These are phyloP conservation scores for Suillus decipiens DNA, from an alignment of 768 basidiomycete species.

Conservation along the genomic window DNA sequence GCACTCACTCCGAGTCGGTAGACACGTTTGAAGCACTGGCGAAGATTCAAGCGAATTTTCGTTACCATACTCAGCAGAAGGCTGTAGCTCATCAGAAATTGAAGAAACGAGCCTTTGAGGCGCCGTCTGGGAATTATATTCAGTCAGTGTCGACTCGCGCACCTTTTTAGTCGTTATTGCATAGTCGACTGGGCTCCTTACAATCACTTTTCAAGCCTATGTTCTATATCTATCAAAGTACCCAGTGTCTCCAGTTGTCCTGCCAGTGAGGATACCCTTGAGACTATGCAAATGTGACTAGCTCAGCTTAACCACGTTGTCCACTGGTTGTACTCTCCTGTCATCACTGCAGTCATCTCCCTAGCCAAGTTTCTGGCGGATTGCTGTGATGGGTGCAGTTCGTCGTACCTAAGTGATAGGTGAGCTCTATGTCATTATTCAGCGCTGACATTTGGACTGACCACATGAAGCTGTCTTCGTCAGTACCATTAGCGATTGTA, in stretches of 20 bases:
- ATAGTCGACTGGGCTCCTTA: no score
- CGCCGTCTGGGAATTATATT: no score
- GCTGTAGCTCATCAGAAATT: no score
- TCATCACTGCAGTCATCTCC: slow-evolving; percentile 49
- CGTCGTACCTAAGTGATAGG: slow-evolving; percentile 36
- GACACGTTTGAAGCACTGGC: no score
- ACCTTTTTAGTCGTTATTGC: no score
- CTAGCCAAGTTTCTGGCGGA: slow-evolving; percentile 53
- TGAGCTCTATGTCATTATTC: neutral
- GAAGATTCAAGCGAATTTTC: no score
- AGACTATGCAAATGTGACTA: slow-evolving; percentile 3
- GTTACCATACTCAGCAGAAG: no score
- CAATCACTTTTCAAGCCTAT: no score
- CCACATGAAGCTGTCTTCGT: slow-evolving; percentile 63
- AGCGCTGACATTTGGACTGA: slow-evolving; percentile 25
- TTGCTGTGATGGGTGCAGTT: slow-evolving; percentile 63
- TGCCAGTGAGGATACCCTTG: neutral
- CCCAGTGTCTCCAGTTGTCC: neutral
- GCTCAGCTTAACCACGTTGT: slow-evolving; percentile 50
- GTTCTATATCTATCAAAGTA: no score
- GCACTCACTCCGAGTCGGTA: no score
- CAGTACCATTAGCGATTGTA: slow-evolving; percentile 38
- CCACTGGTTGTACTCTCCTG: slow-evolving; percentile 46
- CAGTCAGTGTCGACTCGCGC: no score
- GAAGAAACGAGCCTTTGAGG: no score